These are phyloP conservation scores for Lentinula sp. DNA, from an alignment of 768 basidiomycete genomes.

Conservation along the genomic window DNA sequence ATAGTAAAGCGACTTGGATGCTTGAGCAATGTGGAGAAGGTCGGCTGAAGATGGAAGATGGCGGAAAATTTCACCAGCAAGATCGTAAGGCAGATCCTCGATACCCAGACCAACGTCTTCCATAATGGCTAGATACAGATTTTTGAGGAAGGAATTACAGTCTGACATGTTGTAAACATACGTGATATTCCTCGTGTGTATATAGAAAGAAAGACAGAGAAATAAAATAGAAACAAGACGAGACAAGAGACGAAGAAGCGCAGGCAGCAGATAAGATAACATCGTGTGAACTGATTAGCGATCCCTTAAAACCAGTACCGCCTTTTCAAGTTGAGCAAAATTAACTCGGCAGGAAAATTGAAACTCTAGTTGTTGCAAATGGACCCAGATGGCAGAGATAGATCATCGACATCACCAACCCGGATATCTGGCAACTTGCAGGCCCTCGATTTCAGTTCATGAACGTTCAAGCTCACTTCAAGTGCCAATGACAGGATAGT, in stretches of 20 bases:
- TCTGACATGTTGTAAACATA: too few relatives aligned
- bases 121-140: neutral
- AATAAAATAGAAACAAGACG: too few relatives aligned
- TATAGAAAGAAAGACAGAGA: neutral
- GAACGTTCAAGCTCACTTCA: too few relatives aligned
- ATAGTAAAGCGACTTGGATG: neutral
- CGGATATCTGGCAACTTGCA: too few relatives aligned
- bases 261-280: neutral
- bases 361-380: too few relatives aligned
- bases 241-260: too few relatives aligned
- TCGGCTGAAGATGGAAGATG: conserved; percentile 1
- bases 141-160: too few relatives aligned
- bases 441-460: too few relatives aligned
- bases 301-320: neutral
- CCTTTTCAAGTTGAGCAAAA: neutral
- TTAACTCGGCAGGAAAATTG: too few relatives aligned
- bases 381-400: too few relatives aligned
- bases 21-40: neutral
- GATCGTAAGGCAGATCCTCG: neutral
- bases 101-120: neutral
- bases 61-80: conserved; percentile 1
- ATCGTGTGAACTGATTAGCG: neutral
- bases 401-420: too few relatives aligned
- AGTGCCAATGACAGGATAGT: too few relatives aligned
- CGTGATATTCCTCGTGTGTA: neutral